Evolutionary conservation across 1,139 yeast species (phyloP), one percentile per base, ranked within the genome.

Genomic region (Arxiozyma bovina): DNA sequence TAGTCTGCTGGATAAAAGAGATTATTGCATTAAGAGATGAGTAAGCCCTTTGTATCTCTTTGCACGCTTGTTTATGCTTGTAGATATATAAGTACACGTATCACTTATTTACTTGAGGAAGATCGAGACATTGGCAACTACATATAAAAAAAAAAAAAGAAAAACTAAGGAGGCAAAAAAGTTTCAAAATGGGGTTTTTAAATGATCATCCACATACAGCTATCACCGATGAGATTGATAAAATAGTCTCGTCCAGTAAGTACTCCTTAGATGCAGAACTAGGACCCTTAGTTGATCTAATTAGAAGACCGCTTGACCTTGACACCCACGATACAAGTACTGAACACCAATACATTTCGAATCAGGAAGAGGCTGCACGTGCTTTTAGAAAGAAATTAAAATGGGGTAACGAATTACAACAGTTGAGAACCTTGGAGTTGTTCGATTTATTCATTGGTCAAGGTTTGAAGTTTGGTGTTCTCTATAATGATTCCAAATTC

Each of bases 361-460:
- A 67, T 52, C 69, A 68, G 53, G 57, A 57, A 12, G 98, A 91
- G 69, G 94, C 96, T 1, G 97, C 97, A 0, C 76, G 98, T 53
- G 95, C 96, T 1, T 74, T 93, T 43, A 78, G 99, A 53, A 93
- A 93, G 74, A 82, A 84, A 66, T 74, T 93, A 67, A 93, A 93
- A 72, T 87, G 93, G 67, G 98, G 98, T n/a, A 61, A 58, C 42
- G 55, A 54, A 52, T 12, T 59, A 21, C 67, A 66, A 48, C 67
- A 66, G 46, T 54, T 61, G 5, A 55, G 66, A 53, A 87, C 96
- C 0, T 71, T 91, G 59, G 79, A 79, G 55, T 65, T 91, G 21
- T 74, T 90, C 57, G 96, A 91, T 65, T 75, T 87, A 42, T 72
- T 91, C 55, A 83, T 91, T 4, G 79, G 86, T 56, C 91, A 91